Base-by-base conservation (phyloP, 1,284 basidiomycete species). In the Marasmius sp. region DNA sequence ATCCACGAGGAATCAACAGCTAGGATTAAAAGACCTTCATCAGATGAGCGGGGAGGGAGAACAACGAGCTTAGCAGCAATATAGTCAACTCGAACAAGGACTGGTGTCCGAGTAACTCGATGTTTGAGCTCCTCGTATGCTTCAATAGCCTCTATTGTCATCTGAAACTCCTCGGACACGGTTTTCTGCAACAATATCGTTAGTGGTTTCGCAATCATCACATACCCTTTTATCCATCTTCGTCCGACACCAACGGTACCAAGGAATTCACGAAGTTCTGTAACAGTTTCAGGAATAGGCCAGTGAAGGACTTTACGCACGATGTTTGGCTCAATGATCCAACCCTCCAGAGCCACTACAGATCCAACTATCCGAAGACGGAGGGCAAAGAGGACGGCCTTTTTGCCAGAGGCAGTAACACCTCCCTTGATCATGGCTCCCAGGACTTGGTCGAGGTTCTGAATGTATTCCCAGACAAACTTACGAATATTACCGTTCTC, bases 221-320 rank as follows among this genome's bases (percentile, higher is more conserved):
- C 66, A 60, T 73, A 79, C 2, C 68, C 66, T 38, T 67, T 58
- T 8, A 79, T 76, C 71, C 73, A 79, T n/a, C 61, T 64, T 0
- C 75, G 33, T 1, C 67, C 67, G 2, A 71, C 68, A 0, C 76
- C 74, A 0, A 68, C 68, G 0, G 68, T 64, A 1, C 76, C 75
- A 3, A 79, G 62, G 49, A 80, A 79, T 7, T 67, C 68, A 0
- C 71, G 65, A 0, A 80, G 69, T 47, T 78, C 72, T 0, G 71
- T 61, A 2, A 74, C 60, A 18, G 57, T 67, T 5, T 50, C 39
- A 14, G 68, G 70, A 1, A 61, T 11, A 0, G 67, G 69, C 77
- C 77, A 79, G 4, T 73, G 67, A 0, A 69, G 20, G 0, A 79
- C 64, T 36, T 75, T 73, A 34, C 67, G 58, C 0, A 71, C 67